Percentiles rank a stretch among this genome's conserved stretches.
Evolutionary conservation across 169 alveolate species (phyloP).

Genomic region (Plasmodium vivax): DNA sequence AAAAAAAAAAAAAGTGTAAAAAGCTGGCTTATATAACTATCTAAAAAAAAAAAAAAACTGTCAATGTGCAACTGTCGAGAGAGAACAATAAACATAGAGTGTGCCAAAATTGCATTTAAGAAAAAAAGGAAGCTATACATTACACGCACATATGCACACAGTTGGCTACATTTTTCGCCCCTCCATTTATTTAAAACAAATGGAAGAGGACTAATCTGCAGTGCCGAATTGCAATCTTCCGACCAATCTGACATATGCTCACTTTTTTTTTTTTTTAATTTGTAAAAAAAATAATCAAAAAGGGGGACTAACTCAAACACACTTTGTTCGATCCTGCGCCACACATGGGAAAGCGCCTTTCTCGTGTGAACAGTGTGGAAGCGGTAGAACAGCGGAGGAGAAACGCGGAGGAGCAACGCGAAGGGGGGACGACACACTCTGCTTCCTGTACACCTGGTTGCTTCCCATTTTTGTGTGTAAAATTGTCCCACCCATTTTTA

Average conservation of each 20-base stretch:
- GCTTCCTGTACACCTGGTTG: constrained; percentile 1
- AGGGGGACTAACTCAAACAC: neutral
- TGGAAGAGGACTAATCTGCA: neutral
- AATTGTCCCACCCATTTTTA: neutral
- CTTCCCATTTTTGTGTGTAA: neutral
- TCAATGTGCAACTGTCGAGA: neutral
- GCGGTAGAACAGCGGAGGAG: neutral
- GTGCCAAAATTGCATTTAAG: neutral
- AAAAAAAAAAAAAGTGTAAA: neutral
- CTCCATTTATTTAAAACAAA: neutral
- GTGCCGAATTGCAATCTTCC: neutral
- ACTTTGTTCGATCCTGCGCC: neutral
- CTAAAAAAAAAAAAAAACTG: neutral
- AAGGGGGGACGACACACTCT: neutral
- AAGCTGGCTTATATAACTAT: neutral
- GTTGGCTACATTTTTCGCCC: neutral
- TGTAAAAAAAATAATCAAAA: neutral
- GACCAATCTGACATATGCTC: neutral
- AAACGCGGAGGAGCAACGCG: neutral
- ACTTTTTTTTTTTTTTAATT: neutral
- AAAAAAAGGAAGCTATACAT: neutral
- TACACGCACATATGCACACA: neutral
- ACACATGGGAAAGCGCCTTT: neutral
- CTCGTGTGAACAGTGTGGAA: neutral
- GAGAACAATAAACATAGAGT: neutral